These are phyloP conservation scores for Hymenoscyphus albidus DNA, from an alignment of 2,329 filamentous ascomycete genomes.

Conservation along the genomic window DNA sequence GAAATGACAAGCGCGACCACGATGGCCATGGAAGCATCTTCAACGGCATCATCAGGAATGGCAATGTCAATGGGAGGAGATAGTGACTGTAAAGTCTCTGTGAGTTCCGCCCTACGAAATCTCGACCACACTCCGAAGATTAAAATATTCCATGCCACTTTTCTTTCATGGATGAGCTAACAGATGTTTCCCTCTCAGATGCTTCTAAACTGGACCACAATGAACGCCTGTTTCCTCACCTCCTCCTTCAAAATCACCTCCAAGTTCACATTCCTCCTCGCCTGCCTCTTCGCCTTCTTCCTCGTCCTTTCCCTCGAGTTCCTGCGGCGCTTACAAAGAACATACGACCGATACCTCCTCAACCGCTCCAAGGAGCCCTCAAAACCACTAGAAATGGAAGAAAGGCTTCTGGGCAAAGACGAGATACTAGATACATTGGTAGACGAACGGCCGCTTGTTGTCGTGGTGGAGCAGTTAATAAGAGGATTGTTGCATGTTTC, in stretches of 20 bases:
- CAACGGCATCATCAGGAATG: conserved; percentile 11
- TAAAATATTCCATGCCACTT: too few species aligned
- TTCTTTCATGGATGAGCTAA: neutral
- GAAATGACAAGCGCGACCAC: neutral
- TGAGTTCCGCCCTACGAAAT: conserved; percentile 10
- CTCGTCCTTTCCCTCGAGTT: conserved; percentile 26
- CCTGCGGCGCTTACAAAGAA: conserved; percentile 21
- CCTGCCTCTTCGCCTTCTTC: conserved; percentile 23
- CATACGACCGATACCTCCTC: conserved; percentile 22
- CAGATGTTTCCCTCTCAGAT: conserved; percentile 16
- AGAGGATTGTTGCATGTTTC: conserved; percentile 21
- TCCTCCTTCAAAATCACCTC: conserved; percentile 23
- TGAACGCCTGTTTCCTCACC: conserved; percentile 26
- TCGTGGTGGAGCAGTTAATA: conserved; percentile 18
- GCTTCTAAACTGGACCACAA: conserved; percentile 28
- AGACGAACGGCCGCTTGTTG: neutral
- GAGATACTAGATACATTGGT: neutral
- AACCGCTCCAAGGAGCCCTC: conserved; percentile 11
- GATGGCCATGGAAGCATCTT: neutral
- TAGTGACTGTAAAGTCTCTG: conserved; percentile 23
- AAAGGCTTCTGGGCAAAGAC: conserved; percentile 17
- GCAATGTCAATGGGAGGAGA: conserved; percentile 21
- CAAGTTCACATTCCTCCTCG: conserved; percentile 22
- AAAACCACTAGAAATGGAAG: conserved; percentile 18
- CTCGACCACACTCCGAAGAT: too few species aligned